Evolutionary conservation across 768 basidiomycete genomes (phyloP).

Genomic region (Cystofilobasidium ferigula): DNA sequence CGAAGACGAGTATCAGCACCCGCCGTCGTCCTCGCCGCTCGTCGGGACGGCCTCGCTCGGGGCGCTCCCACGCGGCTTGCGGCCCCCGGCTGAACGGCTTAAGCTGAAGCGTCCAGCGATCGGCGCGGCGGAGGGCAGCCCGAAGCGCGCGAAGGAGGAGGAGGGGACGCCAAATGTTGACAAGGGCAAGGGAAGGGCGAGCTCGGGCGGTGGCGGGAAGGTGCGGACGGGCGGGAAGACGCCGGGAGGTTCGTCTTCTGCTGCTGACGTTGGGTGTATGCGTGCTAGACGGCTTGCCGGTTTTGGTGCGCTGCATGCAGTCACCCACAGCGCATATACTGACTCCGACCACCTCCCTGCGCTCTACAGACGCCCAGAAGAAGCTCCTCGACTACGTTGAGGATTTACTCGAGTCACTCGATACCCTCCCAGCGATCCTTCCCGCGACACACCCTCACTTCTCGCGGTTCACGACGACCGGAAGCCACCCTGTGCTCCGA

Average conservation of each 20-base stretch:
- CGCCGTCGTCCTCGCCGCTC: neutral
- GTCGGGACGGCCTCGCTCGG: neutral
- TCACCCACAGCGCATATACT: neutral
- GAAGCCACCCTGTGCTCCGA: neutral
- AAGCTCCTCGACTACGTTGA: slow-evolving; percentile 66
- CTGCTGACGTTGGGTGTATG: neutral
- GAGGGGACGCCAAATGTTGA: neutral
- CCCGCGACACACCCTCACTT: slow-evolving; percentile 33
- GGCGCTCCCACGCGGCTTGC: neutral
- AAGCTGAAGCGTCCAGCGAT: neutral
- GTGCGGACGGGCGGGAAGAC: slow-evolving; percentile 7
- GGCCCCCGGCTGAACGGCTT: neutral
- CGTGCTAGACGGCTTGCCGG: no score
- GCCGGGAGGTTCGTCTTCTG: neutral
- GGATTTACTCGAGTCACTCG: slow-evolving; percentile 75
- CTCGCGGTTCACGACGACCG: neutral
- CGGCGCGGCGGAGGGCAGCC: neutral
- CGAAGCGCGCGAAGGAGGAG: neutral
- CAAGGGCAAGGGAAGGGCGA: slow-evolving; percentile 10
- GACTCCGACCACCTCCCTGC: neutral
- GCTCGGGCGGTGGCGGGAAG: neutral
- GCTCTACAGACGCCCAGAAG: slow-evolving; percentile 4
- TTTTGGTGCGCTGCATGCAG: neutral
- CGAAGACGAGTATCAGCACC: neutral
- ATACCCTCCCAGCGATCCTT: slow-evolving; percentile 61